Evolutionary conservation across 1,139 yeast species (phyloP).

Genomic region (Meyerozyma guilliermondii): DNA sequence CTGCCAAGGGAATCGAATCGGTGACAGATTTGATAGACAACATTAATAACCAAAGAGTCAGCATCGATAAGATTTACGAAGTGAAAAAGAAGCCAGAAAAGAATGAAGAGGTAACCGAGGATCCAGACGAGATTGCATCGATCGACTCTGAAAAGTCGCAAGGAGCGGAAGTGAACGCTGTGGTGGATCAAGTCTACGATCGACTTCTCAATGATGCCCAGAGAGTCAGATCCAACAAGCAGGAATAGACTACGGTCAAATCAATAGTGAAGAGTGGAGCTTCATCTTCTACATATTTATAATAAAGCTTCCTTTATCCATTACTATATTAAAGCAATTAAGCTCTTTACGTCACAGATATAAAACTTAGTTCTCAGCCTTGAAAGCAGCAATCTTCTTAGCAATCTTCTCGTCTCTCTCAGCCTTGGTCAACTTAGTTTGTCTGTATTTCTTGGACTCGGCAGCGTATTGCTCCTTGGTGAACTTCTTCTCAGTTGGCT

Average conservation of each 20-base stretch:
- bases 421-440: conserved; percentile 81
- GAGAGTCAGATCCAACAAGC: conserved; percentile 51
- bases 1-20: conserved; percentile 72
- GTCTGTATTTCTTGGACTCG: conserved; percentile 89
- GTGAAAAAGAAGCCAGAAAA: conserved; percentile 9
- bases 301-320: too few species aligned
- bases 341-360: too few species aligned
- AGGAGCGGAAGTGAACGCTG: conserved; percentile 25
- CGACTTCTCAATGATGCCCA: conserved; percentile 63
- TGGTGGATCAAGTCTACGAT: conserved; percentile 66
- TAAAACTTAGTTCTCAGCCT: conserved; percentile 48
- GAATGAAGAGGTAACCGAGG: conserved; percentile 15
- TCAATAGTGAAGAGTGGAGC: too few species aligned
- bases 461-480: conserved; percentile 98
- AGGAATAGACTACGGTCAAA: too few species aligned
- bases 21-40: conserved; percentile 66
- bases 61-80: conserved; percentile 51
- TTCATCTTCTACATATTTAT: too few species aligned
- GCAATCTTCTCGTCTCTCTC: conserved; percentile 88
- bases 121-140: conserved; percentile 18
- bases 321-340: neutral
- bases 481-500: conserved; percentile 89
- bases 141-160: conserved; percentile 20
- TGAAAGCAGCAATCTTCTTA: conserved; percentile 87
- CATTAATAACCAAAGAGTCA: conserved; percentile 49